These are phyloP conservation scores for Amylostereum chailletii DNA, from an alignment of 1,284 basidiomycete species.

Conservation along the genomic window DNA sequence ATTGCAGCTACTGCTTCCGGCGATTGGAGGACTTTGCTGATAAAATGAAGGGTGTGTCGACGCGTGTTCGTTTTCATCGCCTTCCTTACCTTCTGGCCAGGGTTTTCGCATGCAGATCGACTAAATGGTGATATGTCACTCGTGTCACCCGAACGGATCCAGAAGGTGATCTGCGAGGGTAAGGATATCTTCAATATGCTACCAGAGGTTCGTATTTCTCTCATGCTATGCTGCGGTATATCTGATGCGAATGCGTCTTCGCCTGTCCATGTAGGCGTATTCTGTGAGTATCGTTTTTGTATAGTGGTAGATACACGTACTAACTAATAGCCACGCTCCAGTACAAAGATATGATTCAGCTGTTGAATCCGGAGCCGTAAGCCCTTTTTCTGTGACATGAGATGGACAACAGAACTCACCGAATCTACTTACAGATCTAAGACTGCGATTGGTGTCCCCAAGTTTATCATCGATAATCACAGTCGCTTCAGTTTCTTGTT, in stretches of 20 bases:
- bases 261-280: no score
- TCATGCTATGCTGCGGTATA: no score
- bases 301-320: no score
- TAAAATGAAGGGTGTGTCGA: conserved; percentile 40
- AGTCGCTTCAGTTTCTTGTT: neutral
- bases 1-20: conserved; percentile 60
- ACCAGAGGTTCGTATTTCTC: conserved; percentile 46
- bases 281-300: no score
- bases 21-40: conserved; percentile 48
- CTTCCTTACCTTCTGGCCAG: conserved; percentile 12
- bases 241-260: no score
- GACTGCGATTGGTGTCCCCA: neutral
- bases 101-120: conserved; percentile 60
- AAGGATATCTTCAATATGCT: conserved; percentile 62
- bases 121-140: conserved; percentile 42
- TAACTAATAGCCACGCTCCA: neutral
- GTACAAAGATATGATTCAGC: neutral
- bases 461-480: neutral
- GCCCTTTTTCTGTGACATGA: neutral
- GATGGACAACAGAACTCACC: neutral
- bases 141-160: conserved; percentile 43
- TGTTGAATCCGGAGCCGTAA: neutral
- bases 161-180: conserved; percentile 51
- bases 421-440: neutral
- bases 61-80: neutral